A percentile compares a stretch with the other conserved stretches of the same genome.
Conservation (phyloP, 768 basidiomycete genomes). For the Lactifluus echinatus region DNA sequence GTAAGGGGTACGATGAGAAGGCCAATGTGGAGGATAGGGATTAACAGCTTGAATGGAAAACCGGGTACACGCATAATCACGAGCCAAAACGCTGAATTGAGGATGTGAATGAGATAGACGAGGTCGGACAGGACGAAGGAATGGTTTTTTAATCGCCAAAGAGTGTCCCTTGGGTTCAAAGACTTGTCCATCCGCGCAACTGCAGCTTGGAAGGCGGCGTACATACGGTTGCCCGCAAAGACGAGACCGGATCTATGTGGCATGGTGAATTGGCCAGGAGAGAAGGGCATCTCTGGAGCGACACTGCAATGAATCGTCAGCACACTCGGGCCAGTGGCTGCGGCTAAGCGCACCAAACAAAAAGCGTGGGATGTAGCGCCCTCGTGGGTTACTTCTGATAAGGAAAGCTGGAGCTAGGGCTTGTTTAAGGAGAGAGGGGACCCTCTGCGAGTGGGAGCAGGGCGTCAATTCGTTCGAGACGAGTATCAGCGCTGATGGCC, state of each 20-base stretch:
- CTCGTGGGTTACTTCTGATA: neutral
- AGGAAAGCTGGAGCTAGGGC: neutral
- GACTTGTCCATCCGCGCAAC: slow-evolving; percentile 69
- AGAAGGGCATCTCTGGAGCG: neutral
- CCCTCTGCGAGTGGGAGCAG: neutral
- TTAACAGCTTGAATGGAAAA: slow-evolving; percentile 66
- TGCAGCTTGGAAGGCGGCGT: slow-evolving; percentile 48
- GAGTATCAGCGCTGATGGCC: neutral
- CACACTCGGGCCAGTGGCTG: neutral
- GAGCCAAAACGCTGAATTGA: slow-evolving; percentile 63
- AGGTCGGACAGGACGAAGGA: slow-evolving; percentile 47
- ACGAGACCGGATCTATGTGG: neutral
- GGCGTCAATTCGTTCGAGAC: neutral
- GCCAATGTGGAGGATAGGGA: slow-evolving; percentile 61
- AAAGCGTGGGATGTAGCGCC: neutral
- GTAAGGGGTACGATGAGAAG: slow-evolving; percentile 79
- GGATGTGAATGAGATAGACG: slow-evolving; percentile 56
- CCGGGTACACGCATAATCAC: slow-evolving; percentile 58
- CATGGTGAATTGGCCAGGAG: slow-evolving; percentile 1
- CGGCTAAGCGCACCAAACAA: neutral
- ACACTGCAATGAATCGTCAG: neutral
- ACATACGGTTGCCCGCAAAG: slow-evolving; percentile 17
- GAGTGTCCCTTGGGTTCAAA: slow-evolving; percentile 57
- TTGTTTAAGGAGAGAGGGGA: neutral
- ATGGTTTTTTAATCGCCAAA: slow-evolving; percentile 50